These are phyloP conservation scores for Geosmithia flava DNA, from an alignment of 2,329 filamentous ascomycete species.

Conservation along the genomic window DNA sequence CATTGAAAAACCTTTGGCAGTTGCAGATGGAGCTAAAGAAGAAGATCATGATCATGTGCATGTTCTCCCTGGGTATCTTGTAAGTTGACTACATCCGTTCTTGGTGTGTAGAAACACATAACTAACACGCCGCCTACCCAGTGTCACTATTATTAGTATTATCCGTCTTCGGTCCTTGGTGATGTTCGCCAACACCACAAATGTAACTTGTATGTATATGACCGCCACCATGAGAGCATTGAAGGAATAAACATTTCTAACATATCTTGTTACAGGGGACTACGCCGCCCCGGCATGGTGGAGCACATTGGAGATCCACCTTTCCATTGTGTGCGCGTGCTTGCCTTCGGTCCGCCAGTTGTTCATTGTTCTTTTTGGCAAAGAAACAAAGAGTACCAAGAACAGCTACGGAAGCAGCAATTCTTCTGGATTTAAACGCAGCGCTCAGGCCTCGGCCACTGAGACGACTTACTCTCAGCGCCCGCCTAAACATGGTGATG, in stretches of 20 bases:
- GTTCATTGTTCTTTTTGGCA: conserved; percentile 5
- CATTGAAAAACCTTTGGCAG: conserved; percentile 27
- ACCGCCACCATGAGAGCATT: neutral
- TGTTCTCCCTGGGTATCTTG: conserved; percentile 39
- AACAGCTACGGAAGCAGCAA: neutral
- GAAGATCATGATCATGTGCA: conserved; percentile 33
- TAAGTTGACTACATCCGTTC: conserved; percentile 10
- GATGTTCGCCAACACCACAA: conserved; percentile 9
- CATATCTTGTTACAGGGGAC: conserved; percentile 10
- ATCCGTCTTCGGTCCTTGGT: conserved; percentile 20
- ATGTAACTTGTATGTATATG: conserved; percentile 10
- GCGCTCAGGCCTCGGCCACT: neutral
- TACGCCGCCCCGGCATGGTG: conserved; percentile 23
- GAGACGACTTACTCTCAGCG: neutral
- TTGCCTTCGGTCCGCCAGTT: conserved; percentile 22
- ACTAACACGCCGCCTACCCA: conserved; percentile 3
- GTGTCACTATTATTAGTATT: conserved; percentile 24
- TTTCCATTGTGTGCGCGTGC: conserved; percentile 24
- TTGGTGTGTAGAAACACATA: neutral
- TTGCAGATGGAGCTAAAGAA: conserved; percentile 33
- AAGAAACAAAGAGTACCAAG: neutral
- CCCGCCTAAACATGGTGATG: conserved; percentile 5
- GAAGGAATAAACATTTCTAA: neutral
- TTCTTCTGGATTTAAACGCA: neutral
- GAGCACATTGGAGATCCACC: conserved; percentile 24